A percentile compares a stretch with the other conserved stretches of the same genome.
phyloP scores from a whole-genome alignment of 2,329 filamentous ascomycete genomes.

The Sporothrix globosa region DNA sequence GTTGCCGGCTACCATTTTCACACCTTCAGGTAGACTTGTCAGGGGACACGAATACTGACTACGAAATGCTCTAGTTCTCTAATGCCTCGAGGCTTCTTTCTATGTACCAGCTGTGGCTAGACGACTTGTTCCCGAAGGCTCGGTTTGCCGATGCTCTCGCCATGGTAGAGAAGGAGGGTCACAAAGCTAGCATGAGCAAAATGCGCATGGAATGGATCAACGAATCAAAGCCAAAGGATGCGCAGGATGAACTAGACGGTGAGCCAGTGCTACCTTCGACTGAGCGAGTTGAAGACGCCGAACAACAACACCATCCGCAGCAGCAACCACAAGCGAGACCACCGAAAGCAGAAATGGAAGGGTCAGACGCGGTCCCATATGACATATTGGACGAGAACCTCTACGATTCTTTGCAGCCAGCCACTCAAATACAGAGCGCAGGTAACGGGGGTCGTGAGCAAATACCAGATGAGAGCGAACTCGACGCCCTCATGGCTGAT shows the following conservation, averaged over 20 bases:
- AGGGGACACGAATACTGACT: background rate
- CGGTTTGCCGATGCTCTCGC: slow-evolving; percentile 86
- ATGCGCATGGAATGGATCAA: slow-evolving; percentile 84
- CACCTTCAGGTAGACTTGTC: background rate
- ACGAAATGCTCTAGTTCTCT: slow-evolving; percentile 63
- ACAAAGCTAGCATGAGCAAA: slow-evolving; percentile 75
- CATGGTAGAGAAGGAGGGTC: slow-evolving; percentile 92
- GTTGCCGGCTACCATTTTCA: no score
- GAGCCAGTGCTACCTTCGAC: background rate
- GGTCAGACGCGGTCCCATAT: slow-evolving; percentile 44
- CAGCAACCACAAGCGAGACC: slow-evolving; percentile 33
- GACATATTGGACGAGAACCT: slow-evolving; percentile 50
- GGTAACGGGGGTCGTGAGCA: slow-evolving; percentile 4
- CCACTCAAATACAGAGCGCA: slow-evolving; percentile 26
- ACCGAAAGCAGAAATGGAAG: slow-evolving; percentile 39
- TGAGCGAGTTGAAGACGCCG: slow-evolving; percentile 34
- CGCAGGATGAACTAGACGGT: slow-evolving; percentile 36
- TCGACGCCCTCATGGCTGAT: slow-evolving; percentile 59
- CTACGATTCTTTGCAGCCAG: background rate
- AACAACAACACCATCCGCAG: background rate
- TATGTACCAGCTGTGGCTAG: slow-evolving; percentile 95
- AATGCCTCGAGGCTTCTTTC: slow-evolving; percentile 81
- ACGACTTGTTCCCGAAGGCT: slow-evolving; percentile 92
- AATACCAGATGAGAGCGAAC: slow-evolving; percentile 51
- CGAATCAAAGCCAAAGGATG: slow-evolving; percentile 63